Evolutionary conservation across 179 eudicot species (phyloP), one percentile per base, ranked within the genome.

Genomic region (Spergularia azorica): DNA sequence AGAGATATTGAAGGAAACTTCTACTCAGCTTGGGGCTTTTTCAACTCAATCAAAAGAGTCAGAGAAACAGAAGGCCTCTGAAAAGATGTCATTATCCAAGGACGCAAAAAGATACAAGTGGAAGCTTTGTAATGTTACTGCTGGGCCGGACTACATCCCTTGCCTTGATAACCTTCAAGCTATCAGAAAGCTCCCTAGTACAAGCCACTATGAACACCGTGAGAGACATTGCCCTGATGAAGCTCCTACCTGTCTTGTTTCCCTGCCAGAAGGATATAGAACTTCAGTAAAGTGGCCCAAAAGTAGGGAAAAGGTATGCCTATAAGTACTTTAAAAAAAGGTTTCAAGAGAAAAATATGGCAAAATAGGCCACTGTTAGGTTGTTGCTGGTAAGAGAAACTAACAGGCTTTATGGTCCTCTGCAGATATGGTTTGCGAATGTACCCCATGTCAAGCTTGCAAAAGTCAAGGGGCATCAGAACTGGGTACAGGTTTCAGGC

Each of bases 151-250:
- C 63, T 86, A 86, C 72, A 86, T 86, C 70, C 88, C 88, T 73
- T 86, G 88, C 69, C 87, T 86, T 46, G 89, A 86, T 76, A 84
- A 86, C 67, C 51, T 79, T 69, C 59, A 58, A 76, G 80, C 87
- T 39, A 86, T 86, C 15, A 79, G 51, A 41, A 86, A 73, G 55
- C 85, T 86, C 17, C 79, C 64, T 9, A 70, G 76, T 65, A 84
- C 54, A 46, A 20, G 66, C 46, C 89, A 86, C 71, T 83, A 81
- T 72, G 81, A 86, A 76, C 89, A 86, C 74, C 85, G 87, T 3
- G 88, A 86, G 76, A 81, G 86, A 73, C 88, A 86, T 58, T 86
- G 88, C 67, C 86, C 88, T 56, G 84, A 86, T n/a, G 83, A 83
- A 67, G 71, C 89, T 77, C 87, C 87, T 9, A 79, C 87, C 32